A percentile compares a stretch with the other conserved stretches of the same genome.
phyloP scores from a whole-genome alignment of 805 yeast genomes.

The Kodamaea lidongshanica region DNA sequence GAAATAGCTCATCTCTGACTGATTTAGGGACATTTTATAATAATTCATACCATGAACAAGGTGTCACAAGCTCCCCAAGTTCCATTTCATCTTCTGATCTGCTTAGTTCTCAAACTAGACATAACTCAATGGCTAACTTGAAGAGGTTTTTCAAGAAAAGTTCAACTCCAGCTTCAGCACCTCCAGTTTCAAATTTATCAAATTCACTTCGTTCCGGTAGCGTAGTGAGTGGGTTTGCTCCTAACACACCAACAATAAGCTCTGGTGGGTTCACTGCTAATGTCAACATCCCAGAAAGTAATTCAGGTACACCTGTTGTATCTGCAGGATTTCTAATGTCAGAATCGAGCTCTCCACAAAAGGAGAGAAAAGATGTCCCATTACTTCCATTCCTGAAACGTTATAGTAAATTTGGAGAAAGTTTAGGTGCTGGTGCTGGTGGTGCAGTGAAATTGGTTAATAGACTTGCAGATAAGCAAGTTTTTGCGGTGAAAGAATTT shows the following conservation, averaged over 20 bases:
- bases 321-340: too few species aligned
- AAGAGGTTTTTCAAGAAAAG: conserved; percentile 62
- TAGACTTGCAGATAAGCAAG: conserved; percentile 57
- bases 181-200: conserved; percentile 18
- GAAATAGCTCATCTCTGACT: conserved; percentile 34
- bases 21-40: conserved; percentile 39
- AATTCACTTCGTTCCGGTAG: conserved; percentile 17
- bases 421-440: conserved; percentile 92
- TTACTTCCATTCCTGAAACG: conserved; percentile 61
- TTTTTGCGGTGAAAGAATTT: conserved; percentile 91
- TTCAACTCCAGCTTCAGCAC: conserved; percentile 12
- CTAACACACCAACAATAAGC: conserved; percentile 5
- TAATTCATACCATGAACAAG: conserved; percentile 28
- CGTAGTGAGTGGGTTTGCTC: conserved; percentile 5
- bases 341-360: too few species aligned
- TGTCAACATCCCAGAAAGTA: conserved; percentile 7
- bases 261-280: too few species aligned
- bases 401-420: conserved; percentile 78
- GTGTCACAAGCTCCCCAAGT: conserved; percentile 23
- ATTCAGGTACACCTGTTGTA: conserved; percentile 7
- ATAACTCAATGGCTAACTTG: conserved; percentile 73
- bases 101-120: conserved; percentile 41
- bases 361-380: too few species aligned
- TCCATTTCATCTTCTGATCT: conserved; percentile 31
- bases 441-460: conserved; percentile 77